Conservation (phyloP, 2,329 filamentous ascomycete species). For the Beauveria rudraprayagi region DNA sequence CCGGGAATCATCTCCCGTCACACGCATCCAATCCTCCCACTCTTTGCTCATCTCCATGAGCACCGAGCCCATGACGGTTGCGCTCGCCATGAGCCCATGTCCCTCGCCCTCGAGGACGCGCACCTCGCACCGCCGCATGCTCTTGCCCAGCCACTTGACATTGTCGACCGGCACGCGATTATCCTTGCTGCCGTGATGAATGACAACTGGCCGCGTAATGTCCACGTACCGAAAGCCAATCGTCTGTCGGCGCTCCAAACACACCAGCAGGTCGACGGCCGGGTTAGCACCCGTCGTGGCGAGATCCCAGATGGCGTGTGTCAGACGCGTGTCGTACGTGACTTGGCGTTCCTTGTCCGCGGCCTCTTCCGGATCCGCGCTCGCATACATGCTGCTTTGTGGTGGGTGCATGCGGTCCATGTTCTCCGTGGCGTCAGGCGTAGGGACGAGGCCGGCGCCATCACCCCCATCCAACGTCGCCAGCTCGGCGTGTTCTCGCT, state of each 20-base stretch:
- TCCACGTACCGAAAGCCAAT: constrained; percentile 98
- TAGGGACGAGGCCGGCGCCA: constrained; percentile 16
- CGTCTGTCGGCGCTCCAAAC: constrained; percentile 78
- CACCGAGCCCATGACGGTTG: constrained; percentile 86
- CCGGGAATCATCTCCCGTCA: constrained; percentile 37
- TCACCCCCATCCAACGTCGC: constrained; percentile 14
- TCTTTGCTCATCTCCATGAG: constrained; percentile 89
- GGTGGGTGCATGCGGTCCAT: constrained; percentile 39
- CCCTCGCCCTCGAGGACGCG: constrained; percentile 84
- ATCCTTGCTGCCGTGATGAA: constrained; percentile 88
- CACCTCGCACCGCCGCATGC: constrained; percentile 89
- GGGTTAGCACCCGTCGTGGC: constrained; percentile 89
- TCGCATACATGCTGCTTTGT: constrained; percentile 18
- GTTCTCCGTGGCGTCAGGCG: constrained; percentile 33
- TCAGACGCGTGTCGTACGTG: constrained; percentile 76
- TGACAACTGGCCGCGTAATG: constrained; percentile 82
- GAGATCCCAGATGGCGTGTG: constrained; percentile 88
- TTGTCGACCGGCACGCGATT: constrained; percentile 91
- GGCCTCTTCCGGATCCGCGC: constrained; percentile 47
- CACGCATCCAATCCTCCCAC: constrained; percentile 80
- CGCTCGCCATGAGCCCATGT: constrained; percentile 92
- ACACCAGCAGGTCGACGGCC: constrained; percentile 85
- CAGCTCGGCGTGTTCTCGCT: constrained; percentile 41
- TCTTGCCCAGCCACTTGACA: constrained; percentile 86
- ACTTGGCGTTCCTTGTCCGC: constrained; percentile 64